These are phyloP conservation scores for Chaetomium sp. DNA, from an alignment of 2,329 filamentous ascomycete genomes.

Conservation along the genomic window DNA sequence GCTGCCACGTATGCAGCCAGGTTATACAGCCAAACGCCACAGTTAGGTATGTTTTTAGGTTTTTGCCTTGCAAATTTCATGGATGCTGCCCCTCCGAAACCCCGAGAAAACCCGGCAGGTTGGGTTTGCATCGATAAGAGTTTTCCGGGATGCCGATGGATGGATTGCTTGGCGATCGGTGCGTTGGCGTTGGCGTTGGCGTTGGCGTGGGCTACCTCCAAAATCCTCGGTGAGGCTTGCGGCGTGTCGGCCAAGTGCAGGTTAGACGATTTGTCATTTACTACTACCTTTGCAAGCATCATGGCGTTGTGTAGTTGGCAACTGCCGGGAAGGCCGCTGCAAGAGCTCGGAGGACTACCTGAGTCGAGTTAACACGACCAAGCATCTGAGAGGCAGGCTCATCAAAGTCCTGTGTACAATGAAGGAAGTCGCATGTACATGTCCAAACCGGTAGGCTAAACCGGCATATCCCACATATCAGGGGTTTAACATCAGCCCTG, in stretches of 20 bases:
- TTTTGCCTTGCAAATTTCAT: neutral
- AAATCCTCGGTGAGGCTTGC: conserved; percentile 3
- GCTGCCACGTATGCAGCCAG: conserved; percentile 21
- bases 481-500: neutral
- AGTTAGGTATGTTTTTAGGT: neutral
- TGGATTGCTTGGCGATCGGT: neutral
- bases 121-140: neutral
- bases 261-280: neutral
- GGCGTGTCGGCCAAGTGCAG: conserved; percentile 1
- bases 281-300: neutral
- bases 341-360: neutral
- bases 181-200: neutral
- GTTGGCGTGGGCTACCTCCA: neutral
- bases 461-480: neutral
- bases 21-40: conserved; percentile 14
- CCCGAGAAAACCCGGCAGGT: neutral
- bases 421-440: neutral
- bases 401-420: neutral
- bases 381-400: neutral
- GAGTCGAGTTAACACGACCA: neutral
- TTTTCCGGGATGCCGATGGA: neutral
- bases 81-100: neutral
- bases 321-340: conserved; percentile 9
- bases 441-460: neutral
- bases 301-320: neutral